Evolutionary conservation across 495 filamentous ascomycete genomes (phyloP), one percentile per base, ranked within the genome.

Genomic region (Xylaria bambusicola): DNA sequence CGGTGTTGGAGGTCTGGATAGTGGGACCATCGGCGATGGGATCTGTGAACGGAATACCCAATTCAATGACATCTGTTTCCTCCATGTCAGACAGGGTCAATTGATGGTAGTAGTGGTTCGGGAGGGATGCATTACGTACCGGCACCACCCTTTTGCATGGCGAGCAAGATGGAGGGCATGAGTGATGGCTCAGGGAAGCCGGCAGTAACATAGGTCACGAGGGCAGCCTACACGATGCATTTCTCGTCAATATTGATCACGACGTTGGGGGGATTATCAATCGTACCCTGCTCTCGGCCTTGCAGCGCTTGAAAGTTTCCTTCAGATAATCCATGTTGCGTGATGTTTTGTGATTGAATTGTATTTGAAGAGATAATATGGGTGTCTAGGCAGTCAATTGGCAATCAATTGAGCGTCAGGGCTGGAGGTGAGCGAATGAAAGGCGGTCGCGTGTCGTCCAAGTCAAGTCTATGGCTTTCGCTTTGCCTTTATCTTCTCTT

Each of bases 171-270:
- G 71, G 92, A 85, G 40, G 90, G 86, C 0, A 91, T 92, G 66
- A 89, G 86, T 61, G 88, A 87, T 18, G 85, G 78, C n/a, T 83
- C 91, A 5, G 95, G 94, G 69, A 88, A 99, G 27, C 94, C 94
- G 50, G 93, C 94, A 15, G 94, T 98, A 65, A 97, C 89, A 80
- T 99, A 99, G 31, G 93, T 92, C 53, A 99, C 90, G 48, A 99
- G 80, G 47, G 94, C 93, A 31, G 86, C 70, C 88, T 76, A 56
- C n/a, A 5, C n/a, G 18, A 56, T 70, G 56, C 71, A 67, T 27
- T 51, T 27, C 29, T n/a, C n/a, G n/a, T n/a, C n/a, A n/a, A n/a
- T 29, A 23, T 63, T 57, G 52, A 38, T n/a, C 23, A 48, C 47
- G 6, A 10, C 29, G 5, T 5, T 33, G 10, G 5, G 10, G 18